phyloP scores from a whole-genome alignment of 116 monocot genomes.

The Dioscorea cayenensis region DNA sequence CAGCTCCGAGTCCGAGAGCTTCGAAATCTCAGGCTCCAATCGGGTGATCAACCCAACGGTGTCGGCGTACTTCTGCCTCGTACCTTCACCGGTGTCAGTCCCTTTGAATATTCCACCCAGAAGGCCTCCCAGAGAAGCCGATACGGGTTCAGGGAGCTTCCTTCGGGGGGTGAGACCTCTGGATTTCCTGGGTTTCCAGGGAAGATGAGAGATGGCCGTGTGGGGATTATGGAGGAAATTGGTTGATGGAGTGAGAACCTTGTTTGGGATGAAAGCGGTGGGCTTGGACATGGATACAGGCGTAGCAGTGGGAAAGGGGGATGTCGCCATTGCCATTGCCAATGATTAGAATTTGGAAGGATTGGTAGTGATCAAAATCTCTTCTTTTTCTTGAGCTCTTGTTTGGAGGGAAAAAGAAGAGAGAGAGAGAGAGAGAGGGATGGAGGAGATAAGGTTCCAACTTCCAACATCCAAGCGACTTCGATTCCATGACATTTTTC shows the following conservation, averaged over 20 bases:
- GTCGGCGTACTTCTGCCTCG: slow-evolving; percentile 62
- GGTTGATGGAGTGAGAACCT: slow-evolving; percentile 11
- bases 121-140: slow-evolving; percentile 66
- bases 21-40: slow-evolving; percentile 66
- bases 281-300: slow-evolving; percentile 7
- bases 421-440: neutral
- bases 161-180: neutral
- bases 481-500: no score
- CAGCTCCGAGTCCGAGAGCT: slow-evolving; percentile 73
- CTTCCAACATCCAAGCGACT: no score
- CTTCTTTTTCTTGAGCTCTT: neutral
- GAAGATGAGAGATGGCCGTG: slow-evolving; percentile 5
- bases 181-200: slow-evolving; percentile 3
- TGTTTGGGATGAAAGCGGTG: slow-evolving; percentile 14
- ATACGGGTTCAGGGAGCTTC: slow-evolving; percentile 8
- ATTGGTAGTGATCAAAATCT: neutral
- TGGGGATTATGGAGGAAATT: slow-evolving; percentile 20
- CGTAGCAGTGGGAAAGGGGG: slow-evolving; percentile 14
- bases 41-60: slow-evolving; percentile 50
- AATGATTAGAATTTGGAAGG: neutral
- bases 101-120: slow-evolving; percentile 80
- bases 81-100: slow-evolving; percentile 69
- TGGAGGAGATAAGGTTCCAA: neutral
- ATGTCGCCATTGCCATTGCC: slow-evolving; percentile 11
- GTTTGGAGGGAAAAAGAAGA: neutral